Evolutionary conservation across 129 eudicot species (phyloP), one percentile per base, ranked within the genome.

Genomic region (Sambucus nigra): DNA sequence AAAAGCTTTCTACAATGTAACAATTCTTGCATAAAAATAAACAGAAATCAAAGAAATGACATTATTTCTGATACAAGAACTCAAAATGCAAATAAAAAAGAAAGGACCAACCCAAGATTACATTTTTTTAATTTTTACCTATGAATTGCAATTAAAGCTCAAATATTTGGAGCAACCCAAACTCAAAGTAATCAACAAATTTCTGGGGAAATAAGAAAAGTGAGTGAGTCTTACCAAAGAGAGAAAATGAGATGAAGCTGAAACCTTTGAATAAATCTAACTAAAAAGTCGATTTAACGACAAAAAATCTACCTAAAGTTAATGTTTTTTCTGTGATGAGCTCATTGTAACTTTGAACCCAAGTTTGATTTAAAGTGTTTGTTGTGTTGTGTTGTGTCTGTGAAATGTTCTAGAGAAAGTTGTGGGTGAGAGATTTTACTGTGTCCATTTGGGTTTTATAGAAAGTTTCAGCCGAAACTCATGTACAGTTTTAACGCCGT

Each of bases 401-500:
- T 35, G 1, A 35, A 7, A 35, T 7, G 9, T 7, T 35, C 13
- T 33, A 2, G 39, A 42, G 21, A 42, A 7, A 42, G 48, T n/a
- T n/a, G n/a, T n/a, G n/a, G n/a, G n/a, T n/a, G n/a, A n/a, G n/a
- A n/a, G n/a, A n/a, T n/a, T n/a, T n/a, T n/a, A n/a, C n/a, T 1
- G 48, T 42, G 1, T 3, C 7, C 6, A 57, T 14, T 21, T 13
- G 1, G 3, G 14, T 14, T 56, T 22, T 57, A 57, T 57, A 57
- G 48, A 0, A 4, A 33, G 21, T 5, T 47, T 33, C 45, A 20
- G 48, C 14, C 48, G 48, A 20, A 56, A 56, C 12, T 14, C 16
- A 14, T 32, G 61, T 29, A 21, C 6, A 31, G 27, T 21, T 56
- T 39, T 18, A 0, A 56, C 28, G 29, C 61, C 61, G 38, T 56